Evolutionary conservation across 768 basidiomycete genomes (phyloP).

Genomic region (Lentinus tigrinus): DNA sequence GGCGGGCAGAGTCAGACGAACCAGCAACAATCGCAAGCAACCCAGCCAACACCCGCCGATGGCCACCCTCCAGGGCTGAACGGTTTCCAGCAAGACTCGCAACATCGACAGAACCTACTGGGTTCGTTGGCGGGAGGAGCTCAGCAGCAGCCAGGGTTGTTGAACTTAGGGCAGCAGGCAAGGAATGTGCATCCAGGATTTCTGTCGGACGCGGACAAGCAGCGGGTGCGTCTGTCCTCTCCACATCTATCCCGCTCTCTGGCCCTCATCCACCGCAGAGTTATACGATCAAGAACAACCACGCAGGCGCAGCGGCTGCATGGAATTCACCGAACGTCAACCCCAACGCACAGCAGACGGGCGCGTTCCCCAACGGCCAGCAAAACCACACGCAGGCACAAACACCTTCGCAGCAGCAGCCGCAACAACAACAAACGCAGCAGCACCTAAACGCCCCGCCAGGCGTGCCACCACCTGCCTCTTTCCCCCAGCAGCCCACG

Average conservation of each 20-base stretch:
- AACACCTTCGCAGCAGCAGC: slow-evolving; percentile 26
- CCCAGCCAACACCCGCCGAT: slow-evolving; percentile 34
- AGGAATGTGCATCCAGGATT: slow-evolving; percentile 37
- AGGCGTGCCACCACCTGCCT: slow-evolving; percentile 41
- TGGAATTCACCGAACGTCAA: slow-evolving; percentile 62
- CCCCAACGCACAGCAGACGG: slow-evolving; percentile 30
- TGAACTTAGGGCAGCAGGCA: slow-evolving; percentile 47
- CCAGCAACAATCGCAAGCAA: slow-evolving; percentile 36
- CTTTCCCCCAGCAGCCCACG: slow-evolving; percentile 38
- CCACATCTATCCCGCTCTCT: neutral
- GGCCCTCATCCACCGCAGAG: slow-evolving; percentile 17
- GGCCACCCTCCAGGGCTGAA: slow-evolving; percentile 77
- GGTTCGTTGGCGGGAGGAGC: slow-evolving; percentile 44
- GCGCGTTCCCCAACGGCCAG: slow-evolving; percentile 45
- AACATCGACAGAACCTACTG: slow-evolving; percentile 57
- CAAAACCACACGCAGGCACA: slow-evolving; percentile 27
- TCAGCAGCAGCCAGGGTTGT: slow-evolving; percentile 62
- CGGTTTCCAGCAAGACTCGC: slow-evolving; percentile 53
- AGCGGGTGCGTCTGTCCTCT: slow-evolving; percentile 51
- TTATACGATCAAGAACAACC: slow-evolving; percentile 44
- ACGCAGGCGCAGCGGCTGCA: slow-evolving; percentile 39
- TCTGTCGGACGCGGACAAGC: slow-evolving; percentile 66
- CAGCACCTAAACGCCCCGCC: slow-evolving; percentile 57
- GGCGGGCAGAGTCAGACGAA: slow-evolving; percentile 57
- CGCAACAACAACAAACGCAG: slow-evolving; percentile 35